Evolutionary conservation across 306 rosid genomes (phyloP).

Genomic region (Dicorynia guianensis): DNA sequence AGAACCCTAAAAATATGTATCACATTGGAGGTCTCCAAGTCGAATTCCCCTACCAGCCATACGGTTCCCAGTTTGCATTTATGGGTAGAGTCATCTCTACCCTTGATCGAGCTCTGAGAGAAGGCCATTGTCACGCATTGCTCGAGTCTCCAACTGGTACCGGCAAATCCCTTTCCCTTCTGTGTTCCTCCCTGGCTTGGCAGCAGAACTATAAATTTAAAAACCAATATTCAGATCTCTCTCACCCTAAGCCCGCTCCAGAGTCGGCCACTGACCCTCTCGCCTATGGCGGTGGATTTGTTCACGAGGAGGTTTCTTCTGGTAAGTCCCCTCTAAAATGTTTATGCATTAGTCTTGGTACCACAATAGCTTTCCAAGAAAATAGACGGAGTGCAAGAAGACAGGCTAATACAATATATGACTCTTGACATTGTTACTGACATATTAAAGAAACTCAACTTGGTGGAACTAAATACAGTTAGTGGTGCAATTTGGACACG

Average conservation of each 20-base stretch:
- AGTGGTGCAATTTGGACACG: neutral
- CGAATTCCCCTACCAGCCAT: conserved; percentile 89
- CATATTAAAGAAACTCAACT: neutral
- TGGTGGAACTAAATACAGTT: neutral
- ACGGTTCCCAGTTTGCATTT: conserved; percentile 85
- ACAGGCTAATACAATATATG: neutral
- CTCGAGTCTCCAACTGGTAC: conserved; percentile 97
- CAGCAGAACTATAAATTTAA: conserved; percentile 62
- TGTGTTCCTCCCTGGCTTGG: conserved; percentile 93
- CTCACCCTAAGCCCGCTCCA: conserved; percentile 58
- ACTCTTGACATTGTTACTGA: neutral
- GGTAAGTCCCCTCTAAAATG: conserved; percentile 38
- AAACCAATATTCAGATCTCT: conserved; percentile 37
- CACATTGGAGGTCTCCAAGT: conserved; percentile 87
- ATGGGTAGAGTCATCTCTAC: conserved; percentile 93
- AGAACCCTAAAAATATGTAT: conserved; percentile 60
- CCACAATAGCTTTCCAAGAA: neutral
- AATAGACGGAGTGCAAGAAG: neutral
- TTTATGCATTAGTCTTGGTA: neutral
- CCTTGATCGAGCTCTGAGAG: conserved; percentile 78
- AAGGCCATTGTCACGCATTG: conserved; percentile 91
- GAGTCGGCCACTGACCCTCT: conserved; percentile 71
- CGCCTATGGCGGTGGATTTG: conserved; percentile 81
- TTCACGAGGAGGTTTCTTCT: conserved; percentile 62
- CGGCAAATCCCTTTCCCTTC: conserved; percentile 93